Evolutionary conservation across 202 grass and related monocot species (phyloP).

Genomic region (Alloteropsis angusta): DNA sequence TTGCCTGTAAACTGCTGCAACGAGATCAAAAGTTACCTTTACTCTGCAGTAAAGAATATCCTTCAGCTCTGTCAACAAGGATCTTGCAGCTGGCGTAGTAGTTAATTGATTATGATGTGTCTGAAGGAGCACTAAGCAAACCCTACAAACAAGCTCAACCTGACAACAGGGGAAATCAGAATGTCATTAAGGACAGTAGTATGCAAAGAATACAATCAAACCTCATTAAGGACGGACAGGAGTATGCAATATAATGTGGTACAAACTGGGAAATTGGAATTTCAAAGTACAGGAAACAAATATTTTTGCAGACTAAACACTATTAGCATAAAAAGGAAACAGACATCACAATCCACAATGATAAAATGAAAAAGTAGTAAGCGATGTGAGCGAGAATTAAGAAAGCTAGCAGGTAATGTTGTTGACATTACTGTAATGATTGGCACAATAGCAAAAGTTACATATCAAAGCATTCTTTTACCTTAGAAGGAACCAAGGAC

Average conservation of each 20-base stretch:
- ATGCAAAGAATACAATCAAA: too few species aligned
- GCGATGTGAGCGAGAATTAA: background rate
- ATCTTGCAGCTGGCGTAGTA: conserved; percentile 51
- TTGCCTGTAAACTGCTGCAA: background rate
- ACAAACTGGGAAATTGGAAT: background rate
- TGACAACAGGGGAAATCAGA: conserved; percentile 10
- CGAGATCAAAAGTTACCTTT: conserved; percentile 57
- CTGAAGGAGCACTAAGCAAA: conserved; percentile 75
- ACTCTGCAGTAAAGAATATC: conserved; percentile 59
- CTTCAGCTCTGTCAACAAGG: conserved; percentile 53
- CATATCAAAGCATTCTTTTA: conserved; percentile 13
- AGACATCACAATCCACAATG: background rate
- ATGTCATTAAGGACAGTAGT: background rate
- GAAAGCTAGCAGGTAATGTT: background rate
- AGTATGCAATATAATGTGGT: background rate
- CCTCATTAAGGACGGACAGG: background rate
- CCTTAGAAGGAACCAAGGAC: conserved; percentile 73
- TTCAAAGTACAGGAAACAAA: background rate
- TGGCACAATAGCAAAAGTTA: background rate
- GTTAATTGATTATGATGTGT: conserved; percentile 93
- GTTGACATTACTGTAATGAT: background rate
- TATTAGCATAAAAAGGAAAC: background rate
- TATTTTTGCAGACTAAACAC: background rate
- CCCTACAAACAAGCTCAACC: conserved; percentile 83
- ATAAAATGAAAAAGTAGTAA: background rate